Evolutionary conservation across 805 yeast genomes (phyloP).

Genomic region (Lachancea meyersii): DNA sequence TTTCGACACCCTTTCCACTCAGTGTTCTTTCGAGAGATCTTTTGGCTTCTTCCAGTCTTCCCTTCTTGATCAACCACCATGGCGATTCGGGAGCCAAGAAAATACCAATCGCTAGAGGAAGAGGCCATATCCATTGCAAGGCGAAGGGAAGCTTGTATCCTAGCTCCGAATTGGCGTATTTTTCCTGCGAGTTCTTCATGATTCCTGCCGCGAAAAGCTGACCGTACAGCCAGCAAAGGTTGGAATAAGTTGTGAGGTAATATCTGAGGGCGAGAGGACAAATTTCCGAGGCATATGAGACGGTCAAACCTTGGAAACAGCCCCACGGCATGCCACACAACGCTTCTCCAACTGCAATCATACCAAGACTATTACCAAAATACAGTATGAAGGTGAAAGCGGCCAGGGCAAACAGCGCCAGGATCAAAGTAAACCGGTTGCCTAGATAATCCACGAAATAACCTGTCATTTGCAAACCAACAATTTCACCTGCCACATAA

Average conservation of each 20-base stretch:
- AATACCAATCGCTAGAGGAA: constrained; percentile 40
- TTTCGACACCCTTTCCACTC: constrained; percentile 27
- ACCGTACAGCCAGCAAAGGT: constrained; percentile 51
- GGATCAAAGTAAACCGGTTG: constrained; percentile 37
- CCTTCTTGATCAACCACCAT: constrained; percentile 45
- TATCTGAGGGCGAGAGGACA: constrained; percentile 47
- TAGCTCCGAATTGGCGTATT: constrained; percentile 26
- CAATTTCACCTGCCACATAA: constrained; percentile 36
- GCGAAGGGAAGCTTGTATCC: constrained; percentile 53
- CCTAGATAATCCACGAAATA: constrained; percentile 42
- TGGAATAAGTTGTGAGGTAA: constrained; percentile 44
- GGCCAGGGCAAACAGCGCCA: constrained; percentile 27
- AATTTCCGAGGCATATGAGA: constrained; percentile 53
- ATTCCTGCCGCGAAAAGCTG: constrained; percentile 52
- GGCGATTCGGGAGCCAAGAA: constrained; percentile 53
- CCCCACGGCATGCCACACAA: constrained; percentile 50
- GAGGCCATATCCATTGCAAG: constrained; percentile 56
- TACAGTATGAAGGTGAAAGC: constrained; percentile 44
- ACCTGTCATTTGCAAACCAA: constrained; percentile 44
- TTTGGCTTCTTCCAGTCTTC: constrained; percentile 39
- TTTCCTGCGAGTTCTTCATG: constrained; percentile 32
- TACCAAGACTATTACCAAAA: constrained; percentile 38
- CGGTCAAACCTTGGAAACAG: constrained; percentile 45
- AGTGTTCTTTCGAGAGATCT: constrained; percentile 30
- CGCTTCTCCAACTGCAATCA: constrained; percentile 39